Percentiles rank a stretch among this genome's conserved stretches.
These are phyloP conservation scores for Musa beccarii DNA, from an alignment of 176 grass and related monocot species.

Conservation along the genomic window DNA sequence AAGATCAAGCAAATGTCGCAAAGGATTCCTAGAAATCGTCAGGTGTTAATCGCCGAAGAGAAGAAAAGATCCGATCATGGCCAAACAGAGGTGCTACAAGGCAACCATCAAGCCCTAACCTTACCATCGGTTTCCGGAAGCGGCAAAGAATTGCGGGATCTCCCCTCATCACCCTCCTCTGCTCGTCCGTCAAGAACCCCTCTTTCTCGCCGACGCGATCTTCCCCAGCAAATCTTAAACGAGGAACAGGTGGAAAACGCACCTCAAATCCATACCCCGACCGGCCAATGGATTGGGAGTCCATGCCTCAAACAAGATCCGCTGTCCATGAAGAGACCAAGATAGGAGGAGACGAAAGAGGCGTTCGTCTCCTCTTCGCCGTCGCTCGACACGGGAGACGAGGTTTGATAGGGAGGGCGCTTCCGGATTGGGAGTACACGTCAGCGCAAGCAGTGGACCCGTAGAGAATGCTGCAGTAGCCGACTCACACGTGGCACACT, in stretches of 20 bases:
- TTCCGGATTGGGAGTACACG: not conserved
- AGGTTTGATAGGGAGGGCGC: conserved; percentile 2
- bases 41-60: not conserved
- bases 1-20: not conserved
- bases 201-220: conserved; percentile 89
- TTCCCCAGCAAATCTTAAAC: not conserved
- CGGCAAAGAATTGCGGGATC: conserved; percentile 41
- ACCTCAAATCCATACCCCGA: not conserved
- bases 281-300: not conserved
- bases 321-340: not conserved
- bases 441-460: not conserved
- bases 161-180: conserved; percentile 70
- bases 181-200: conserved; percentile 80
- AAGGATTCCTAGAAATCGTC: not conserved
- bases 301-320: not conserved
- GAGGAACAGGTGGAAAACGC: not conserved
- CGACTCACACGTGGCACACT: not conserved
- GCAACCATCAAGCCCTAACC: not conserved
- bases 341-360: not conserved
- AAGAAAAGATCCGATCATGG: too few species aligned
- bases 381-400: not conserved
- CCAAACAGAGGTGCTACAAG: too few species aligned
- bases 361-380: not conserved
- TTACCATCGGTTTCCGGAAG: conserved; percentile 49
- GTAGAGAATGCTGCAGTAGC: not conserved